These are phyloP conservation scores for Neltuma alba DNA, from an alignment of 306 rosid genomes.

Conservation along the genomic window DNA sequence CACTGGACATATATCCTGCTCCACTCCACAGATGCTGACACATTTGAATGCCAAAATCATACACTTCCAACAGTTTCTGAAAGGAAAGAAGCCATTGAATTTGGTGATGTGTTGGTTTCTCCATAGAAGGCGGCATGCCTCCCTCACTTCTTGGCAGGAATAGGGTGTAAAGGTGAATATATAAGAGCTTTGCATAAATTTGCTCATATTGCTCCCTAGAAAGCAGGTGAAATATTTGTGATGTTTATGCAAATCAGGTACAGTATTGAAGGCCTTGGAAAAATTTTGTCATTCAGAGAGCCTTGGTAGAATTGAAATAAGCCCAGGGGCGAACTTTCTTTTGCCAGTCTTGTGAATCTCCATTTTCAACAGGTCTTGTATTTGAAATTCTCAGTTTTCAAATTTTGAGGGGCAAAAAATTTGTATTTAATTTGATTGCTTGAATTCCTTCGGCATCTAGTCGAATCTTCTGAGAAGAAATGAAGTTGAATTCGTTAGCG, in stretches of 20 bases:
- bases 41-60: conserved; percentile 27
- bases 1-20: conserved; percentile 73
- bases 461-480: neutral
- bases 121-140: conserved; percentile 4
- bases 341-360: conserved; percentile 15
- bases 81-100: neutral
- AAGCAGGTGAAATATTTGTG: neutral
- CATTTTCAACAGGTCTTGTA: neutral
- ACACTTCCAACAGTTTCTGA: conserved; percentile 12
- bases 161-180: conserved; percentile 7
- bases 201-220: conserved; percentile 12
- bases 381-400: neutral
- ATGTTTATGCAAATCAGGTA: conserved; percentile 5
- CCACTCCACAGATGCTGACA: conserved; percentile 83
- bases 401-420: conserved; percentile 5
- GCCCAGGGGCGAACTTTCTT: neutral
- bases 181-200: conserved; percentile 9
- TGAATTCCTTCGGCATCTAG: neutral
- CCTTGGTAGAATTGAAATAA: conserved; percentile 3
- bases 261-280: conserved; percentile 1
- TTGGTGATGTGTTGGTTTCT: conserved; percentile 27
- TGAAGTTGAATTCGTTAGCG: neutral
- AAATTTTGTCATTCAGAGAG: neutral
- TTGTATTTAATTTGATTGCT: neutral
- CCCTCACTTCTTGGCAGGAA: conserved; percentile 2